phyloP scores from a whole-genome alignment of 192 early-diverging fungal genomes.

The Spizellomyces sp. region DNA sequence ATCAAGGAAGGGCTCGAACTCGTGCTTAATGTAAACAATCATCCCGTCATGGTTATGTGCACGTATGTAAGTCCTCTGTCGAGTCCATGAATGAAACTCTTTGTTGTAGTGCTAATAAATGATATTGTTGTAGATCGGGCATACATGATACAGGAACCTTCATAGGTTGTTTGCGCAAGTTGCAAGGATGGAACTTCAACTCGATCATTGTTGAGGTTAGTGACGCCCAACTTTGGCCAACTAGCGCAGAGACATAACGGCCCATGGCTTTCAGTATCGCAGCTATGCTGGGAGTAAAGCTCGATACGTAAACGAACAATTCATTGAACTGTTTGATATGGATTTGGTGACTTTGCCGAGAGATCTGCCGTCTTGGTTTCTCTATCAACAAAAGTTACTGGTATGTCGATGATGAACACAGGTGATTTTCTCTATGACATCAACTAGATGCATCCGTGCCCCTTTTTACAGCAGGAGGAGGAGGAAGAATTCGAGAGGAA shows the following conservation, averaged over 20 bases:
- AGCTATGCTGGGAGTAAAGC: constrained; percentile 87
- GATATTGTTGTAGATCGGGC: constrained; percentile 62
- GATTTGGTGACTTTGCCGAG: constrained; percentile 86
- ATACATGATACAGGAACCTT: constrained; percentile 92
- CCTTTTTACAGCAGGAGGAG: too few relatives aligned
- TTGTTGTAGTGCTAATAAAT: background rate
- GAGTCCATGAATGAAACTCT: background rate
- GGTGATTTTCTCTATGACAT: too few relatives aligned
- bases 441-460: too few relatives aligned
- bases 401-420: background rate
- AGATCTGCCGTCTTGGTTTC: constrained; percentile 80
- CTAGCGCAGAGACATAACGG: background rate
- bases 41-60: constrained; percentile 91
- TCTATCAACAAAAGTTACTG: constrained; percentile 40
- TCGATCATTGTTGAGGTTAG: constrained; percentile 90
- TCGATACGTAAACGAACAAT: constrained; percentile 88
- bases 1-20: constrained; percentile 95
- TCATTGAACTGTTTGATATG: constrained; percentile 78
- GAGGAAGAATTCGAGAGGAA: too few relatives aligned
- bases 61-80: constrained; percentile 58
- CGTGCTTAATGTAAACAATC: constrained; percentile 72
- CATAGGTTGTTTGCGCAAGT: constrained; percentile 88
- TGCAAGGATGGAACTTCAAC: constrained; percentile 97
- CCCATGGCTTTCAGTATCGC: constrained; percentile 64
- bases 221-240: background rate